Base-by-base conservation (phyloP, 2,329 filamentous ascomycete genomes). In the Fusarium fujikuroi region DNA sequence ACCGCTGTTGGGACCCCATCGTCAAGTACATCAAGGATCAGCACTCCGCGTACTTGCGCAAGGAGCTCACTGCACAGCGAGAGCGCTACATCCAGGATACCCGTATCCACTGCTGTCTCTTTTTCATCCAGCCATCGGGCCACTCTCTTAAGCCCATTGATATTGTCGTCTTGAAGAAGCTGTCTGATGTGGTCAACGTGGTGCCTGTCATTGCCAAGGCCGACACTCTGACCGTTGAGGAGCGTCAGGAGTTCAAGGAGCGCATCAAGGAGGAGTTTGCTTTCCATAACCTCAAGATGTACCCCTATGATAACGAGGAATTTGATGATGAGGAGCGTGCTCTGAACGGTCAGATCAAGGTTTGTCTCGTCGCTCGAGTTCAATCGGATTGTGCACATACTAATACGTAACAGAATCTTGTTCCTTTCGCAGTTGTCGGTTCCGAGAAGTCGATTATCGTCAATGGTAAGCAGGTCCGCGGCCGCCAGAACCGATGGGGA, bases 11-110 rank as follows among this genome's bases (percentile, higher is more conserved):
- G 96, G 96, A 99, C 83, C 96, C 96, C 74, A 99, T 99, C 83
- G 95, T 99, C 89, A 99, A 99, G 89, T 99, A 99, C 87, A 99
- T 99, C 90, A 99, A 99, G 90, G 96, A 99, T 86, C 96, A 99
- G 88, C 96, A 99, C 89, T 98, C 95, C 60, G 95, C 96, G 80
- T 99, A 98, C 87, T 91, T 99, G 79, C 94, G 96, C 85, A 99
- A 99, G 90, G 96, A 99, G 86, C 94, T 99, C 81, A 98, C 96
- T 63, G 96, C 96, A 77, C 96, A 99, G 89, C 94, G 96, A 86
- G 96, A 99, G 87, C 93, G 96, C 80, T 99, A 99, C 85, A 98
- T 99, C 78, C 95, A 97, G 87, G 96, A 99, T 85, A 99, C 96
- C 77, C 93, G 96, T 81, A 98, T 99, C 81, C 96, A 99, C 89